phyloP scores from a whole-genome alignment of 305 asterid species.

The Ilex paraguariensis region DNA sequence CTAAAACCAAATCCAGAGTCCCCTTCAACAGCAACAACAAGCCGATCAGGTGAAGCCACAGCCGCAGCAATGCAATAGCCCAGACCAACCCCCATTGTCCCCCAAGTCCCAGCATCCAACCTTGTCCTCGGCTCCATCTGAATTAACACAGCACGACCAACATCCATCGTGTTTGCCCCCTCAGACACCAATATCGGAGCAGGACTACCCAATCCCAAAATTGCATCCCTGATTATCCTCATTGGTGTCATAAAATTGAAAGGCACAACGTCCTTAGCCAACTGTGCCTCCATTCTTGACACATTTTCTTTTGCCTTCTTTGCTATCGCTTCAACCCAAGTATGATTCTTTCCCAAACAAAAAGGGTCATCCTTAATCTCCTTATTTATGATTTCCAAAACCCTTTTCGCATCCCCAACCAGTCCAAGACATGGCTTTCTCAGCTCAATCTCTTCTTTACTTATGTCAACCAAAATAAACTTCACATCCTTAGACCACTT shows the following conservation, averaged over 20 bases:
- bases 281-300: conserved; percentile 69
- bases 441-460: conserved; percentile 61
- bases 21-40: conserved; percentile 95
- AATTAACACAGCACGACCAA: conserved; percentile 75
- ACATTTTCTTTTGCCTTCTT: conserved; percentile 70
- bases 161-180: conserved; percentile 92
- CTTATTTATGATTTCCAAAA: conserved; percentile 51
- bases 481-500: conserved; percentile 81
- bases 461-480: conserved; percentile 63
- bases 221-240: conserved; percentile 87
- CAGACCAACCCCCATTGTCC: conserved; percentile 95
- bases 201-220: conserved; percentile 53
- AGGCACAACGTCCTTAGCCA: conserved; percentile 73
- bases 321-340: conserved; percentile 66
- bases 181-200: conserved; percentile 77
- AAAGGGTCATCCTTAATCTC: conserved; percentile 83
- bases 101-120: conserved; percentile 98
- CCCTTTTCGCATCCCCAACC: conserved; percentile 79
- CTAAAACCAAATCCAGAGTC: conserved; percentile 96
- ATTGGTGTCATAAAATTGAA: conserved; percentile 80
- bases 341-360: conserved; percentile 68
- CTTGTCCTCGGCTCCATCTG: conserved; percentile 87
- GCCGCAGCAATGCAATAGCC: conserved; percentile 99
- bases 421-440: conserved; percentile 70
- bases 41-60: conserved; percentile 70